A percentile compares a stretch with the other conserved stretches of the same genome.
phyloP scores from a whole-genome alignment of 2,329 filamentous ascomycete species.

The Esteya vermicola region DNA sequence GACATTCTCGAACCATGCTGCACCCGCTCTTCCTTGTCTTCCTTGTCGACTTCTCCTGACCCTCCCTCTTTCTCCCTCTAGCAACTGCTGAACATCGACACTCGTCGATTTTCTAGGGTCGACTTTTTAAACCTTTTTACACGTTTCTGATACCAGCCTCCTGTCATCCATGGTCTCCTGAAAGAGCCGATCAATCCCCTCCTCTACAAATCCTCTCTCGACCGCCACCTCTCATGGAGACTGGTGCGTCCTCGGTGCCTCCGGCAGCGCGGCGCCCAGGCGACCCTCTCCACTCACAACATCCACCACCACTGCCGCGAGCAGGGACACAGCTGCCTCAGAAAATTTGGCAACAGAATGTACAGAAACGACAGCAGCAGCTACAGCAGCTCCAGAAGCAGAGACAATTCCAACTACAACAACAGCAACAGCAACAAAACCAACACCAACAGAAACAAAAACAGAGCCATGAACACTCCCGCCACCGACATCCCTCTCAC shows the following conservation, averaged over 20 bases:
- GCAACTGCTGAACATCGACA: no score
- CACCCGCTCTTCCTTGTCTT: not conserved
- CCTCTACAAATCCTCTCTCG: not conserved
- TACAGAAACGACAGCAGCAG: no score
- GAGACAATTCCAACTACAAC: slow-evolving; percentile 1
- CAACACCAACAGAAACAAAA: slow-evolving; percentile 2
- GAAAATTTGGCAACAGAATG: slow-evolving; percentile 5
- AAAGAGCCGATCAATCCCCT: not conserved
- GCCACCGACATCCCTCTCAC: not conserved
- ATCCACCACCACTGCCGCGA: not conserved
- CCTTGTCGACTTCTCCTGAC: not conserved
- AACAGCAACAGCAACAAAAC: slow-evolving; percentile 1
- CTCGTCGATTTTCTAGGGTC: no score
- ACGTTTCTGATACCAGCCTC: no score
- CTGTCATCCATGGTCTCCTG: no score
- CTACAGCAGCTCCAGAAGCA: slow-evolving; percentile 2
- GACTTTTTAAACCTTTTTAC: no score
- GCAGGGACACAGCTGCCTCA: slow-evolving; percentile 5
- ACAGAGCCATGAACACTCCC: not conserved
- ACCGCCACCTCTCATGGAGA: not conserved
- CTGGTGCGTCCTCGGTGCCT: not conserved
- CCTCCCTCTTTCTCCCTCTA: not conserved
- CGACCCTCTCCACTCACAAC: not conserved
- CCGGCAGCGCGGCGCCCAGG: not conserved
- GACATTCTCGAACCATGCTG: not conserved